Conservation (phyloP, 768 basidiomycete genomes). For the Coprinopsis cinerea region DNA sequence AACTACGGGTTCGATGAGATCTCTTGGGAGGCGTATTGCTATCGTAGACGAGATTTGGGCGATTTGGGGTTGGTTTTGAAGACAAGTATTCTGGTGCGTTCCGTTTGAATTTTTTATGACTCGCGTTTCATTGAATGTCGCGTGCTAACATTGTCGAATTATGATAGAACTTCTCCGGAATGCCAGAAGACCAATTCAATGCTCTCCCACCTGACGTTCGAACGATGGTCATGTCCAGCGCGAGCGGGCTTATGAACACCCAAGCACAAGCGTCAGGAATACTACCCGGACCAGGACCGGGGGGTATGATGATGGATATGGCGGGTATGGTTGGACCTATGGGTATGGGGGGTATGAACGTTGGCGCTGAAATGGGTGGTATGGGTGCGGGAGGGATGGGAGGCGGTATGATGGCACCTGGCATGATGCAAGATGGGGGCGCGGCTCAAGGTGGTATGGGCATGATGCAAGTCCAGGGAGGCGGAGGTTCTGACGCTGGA, state of each 20-base stretch:
- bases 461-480: slow-evolving; percentile 25
- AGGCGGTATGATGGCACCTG: slow-evolving; percentile 38
- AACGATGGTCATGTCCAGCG: slow-evolving; percentile 82
- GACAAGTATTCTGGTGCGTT: slow-evolving; percentile 72
- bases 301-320: slow-evolving; percentile 83
- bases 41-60: slow-evolving; percentile 73
- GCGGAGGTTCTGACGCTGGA: slow-evolving; percentile 10
- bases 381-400: slow-evolving; percentile 27
- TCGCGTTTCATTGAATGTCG: slow-evolving; percentile 2
- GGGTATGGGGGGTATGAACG: slow-evolving; percentile 52
- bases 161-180: slow-evolving; percentile 72
- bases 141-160: slow-evolving; percentile 8
- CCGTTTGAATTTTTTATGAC: not conserved
- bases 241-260: slow-evolving; percentile 70
- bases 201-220: slow-evolving; percentile 77
- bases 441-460: slow-evolving; percentile 25
- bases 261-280: slow-evolving; percentile 48
- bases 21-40: slow-evolving; percentile 90
- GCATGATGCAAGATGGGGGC: slow-evolving; percentile 25
- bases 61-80: slow-evolving; percentile 78
- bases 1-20: slow-evolving; percentile 99
- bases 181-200: slow-evolving; percentile 76
- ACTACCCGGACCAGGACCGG: slow-evolving; percentile 45
- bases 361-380: slow-evolving; percentile 28
- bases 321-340: slow-evolving; percentile 43